These are phyloP conservation scores for Echium plantagineum DNA, from an alignment of 257 asterid species.

Conservation along the genomic window DNA sequence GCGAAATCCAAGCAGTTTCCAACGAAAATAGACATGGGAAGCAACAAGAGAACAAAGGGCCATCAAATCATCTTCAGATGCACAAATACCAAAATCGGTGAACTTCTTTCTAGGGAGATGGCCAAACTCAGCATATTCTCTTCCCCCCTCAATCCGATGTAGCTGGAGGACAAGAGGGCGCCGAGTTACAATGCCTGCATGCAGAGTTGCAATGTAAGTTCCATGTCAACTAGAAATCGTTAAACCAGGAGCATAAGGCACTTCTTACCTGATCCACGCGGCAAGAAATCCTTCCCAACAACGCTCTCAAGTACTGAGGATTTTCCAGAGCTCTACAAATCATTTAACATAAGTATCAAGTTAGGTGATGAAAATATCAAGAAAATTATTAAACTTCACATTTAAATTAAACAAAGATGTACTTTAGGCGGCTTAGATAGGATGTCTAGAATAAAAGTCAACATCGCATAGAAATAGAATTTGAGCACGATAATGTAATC, in stretches of 20 bases:
- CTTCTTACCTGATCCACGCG: constrained; percentile 93
- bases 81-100: constrained; percentile 75
- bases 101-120: constrained; percentile 79
- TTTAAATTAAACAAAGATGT: not conserved
- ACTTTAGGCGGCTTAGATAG: not conserved
- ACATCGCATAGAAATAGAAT: not conserved
- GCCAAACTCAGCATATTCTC: constrained; percentile 99
- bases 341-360: constrained; percentile 5
- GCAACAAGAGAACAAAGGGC: not conserved
- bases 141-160: constrained; percentile 70
- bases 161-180: constrained; percentile 98
- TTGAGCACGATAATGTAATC: not conserved
- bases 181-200: constrained; percentile 86
- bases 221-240: not conserved
- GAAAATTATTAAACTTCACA: not conserved
- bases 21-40: not conserved
- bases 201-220: constrained; percentile 9
- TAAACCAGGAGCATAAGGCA: constrained; percentile 2
- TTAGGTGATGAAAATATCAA: not conserved
- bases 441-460: not conserved
- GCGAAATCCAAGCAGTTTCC: not conserved
- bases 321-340: constrained; percentile 84
- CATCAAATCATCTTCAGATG: not conserved
- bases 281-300: constrained; percentile 94
- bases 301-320: constrained; percentile 96